A percentile compares a stretch with the other conserved stretches of the same genome.
Evolutionary conservation across 768 basidiomycete genomes (phyloP).

Genomic region (Royoungia palumana): DNA sequence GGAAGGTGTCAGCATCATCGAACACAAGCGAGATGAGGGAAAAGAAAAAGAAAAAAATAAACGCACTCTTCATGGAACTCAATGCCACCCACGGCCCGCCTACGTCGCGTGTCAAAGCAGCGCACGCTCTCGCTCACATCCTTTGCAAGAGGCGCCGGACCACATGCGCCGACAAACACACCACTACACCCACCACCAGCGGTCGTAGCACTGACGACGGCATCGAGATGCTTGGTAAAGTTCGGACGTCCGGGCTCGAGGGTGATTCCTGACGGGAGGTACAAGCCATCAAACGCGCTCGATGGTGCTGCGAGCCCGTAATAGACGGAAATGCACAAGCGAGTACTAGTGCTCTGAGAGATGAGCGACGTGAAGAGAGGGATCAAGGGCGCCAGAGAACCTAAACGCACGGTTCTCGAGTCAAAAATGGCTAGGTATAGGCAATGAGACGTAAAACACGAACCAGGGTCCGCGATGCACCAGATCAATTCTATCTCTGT

Average conservation of each 20-base stretch:
- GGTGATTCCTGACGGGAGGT: constrained; percentile 39
- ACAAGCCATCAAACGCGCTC: constrained; percentile 20
- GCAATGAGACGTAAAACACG: constrained; percentile 11
- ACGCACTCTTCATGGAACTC: constrained; percentile 40
- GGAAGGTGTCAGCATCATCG: too few relatives aligned
- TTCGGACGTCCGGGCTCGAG: constrained; percentile 54
- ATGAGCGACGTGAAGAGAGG: constrained; percentile 48
- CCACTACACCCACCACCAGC: constrained; percentile 33
- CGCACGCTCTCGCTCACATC: constrained; percentile 32
- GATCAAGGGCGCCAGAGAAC: constrained; percentile 45
- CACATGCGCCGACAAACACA: constrained; percentile 42
- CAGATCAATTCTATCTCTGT: constrained; percentile 67
- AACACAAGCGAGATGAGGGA: too few relatives aligned
- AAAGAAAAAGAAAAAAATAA: constrained; percentile 7
- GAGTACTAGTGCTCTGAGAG: constrained; percentile 41
- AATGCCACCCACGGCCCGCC: constrained; percentile 35
- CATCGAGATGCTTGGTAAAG: constrained; percentile 43
- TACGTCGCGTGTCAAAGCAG: constrained; percentile 25
- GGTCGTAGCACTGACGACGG: constrained; percentile 40
- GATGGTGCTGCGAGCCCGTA: constrained; percentile 47
- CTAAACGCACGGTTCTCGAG: constrained; percentile 17
- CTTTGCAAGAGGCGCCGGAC: constrained; percentile 35
- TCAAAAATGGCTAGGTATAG: too few relatives aligned
- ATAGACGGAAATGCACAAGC: constrained; percentile 49
- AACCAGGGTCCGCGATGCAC: constrained; percentile 55